These are phyloP conservation scores for Strigomonas culicis DNA, from an alignment of 208 protist species.

Conservation along the genomic window DNA sequence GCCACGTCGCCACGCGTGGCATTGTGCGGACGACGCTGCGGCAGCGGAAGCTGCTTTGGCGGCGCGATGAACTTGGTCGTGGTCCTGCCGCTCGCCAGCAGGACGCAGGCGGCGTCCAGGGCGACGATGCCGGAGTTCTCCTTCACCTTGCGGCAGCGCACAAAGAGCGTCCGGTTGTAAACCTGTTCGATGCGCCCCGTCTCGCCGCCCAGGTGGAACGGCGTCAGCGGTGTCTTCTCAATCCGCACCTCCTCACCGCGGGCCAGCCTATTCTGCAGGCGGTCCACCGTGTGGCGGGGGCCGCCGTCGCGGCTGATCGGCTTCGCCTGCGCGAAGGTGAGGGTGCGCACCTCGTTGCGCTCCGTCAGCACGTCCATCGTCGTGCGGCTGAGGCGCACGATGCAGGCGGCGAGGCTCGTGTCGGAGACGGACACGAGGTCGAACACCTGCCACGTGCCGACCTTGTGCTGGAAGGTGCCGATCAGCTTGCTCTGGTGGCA, in stretches of 20 bases:
- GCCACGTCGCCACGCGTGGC: slow-evolving; percentile 46
- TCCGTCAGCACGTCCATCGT: slow-evolving; percentile 82
- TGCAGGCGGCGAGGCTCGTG: slow-evolving; percentile 67
- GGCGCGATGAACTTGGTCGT: slow-evolving; percentile 44
- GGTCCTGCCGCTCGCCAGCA: slow-evolving; percentile 68
- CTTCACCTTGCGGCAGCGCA: slow-evolving; percentile 54
- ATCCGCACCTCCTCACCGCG: slow-evolving; percentile 79
- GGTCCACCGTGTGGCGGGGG: slow-evolving; percentile 61
- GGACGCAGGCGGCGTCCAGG: slow-evolving; percentile 55
- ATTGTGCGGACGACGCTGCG: slow-evolving; percentile 42
- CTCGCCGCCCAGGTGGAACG: slow-evolving; percentile 61
- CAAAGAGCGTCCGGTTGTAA: slow-evolving; percentile 80
- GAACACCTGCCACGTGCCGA: slow-evolving; percentile 68
- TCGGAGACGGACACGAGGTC: slow-evolving; percentile 77
- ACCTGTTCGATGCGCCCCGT: slow-evolving; percentile 83
- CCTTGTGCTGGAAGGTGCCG: slow-evolving; percentile 58
- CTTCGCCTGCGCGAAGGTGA: slow-evolving; percentile 74
- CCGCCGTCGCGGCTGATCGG: slow-evolving; percentile 24
- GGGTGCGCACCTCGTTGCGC: slow-evolving; percentile 63
- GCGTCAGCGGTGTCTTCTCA: slow-evolving; percentile 46
- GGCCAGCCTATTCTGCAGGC: slow-evolving; percentile 64
- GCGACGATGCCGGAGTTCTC: slow-evolving; percentile 78
- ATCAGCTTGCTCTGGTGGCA: slow-evolving; percentile 83
- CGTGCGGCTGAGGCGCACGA: slow-evolving; percentile 59
- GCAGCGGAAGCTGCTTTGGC: slow-evolving; percentile 38